Evolutionary conservation across 2,329 filamentous ascomycete genomes (phyloP).

Genomic region (Alternaria sp.): DNA sequence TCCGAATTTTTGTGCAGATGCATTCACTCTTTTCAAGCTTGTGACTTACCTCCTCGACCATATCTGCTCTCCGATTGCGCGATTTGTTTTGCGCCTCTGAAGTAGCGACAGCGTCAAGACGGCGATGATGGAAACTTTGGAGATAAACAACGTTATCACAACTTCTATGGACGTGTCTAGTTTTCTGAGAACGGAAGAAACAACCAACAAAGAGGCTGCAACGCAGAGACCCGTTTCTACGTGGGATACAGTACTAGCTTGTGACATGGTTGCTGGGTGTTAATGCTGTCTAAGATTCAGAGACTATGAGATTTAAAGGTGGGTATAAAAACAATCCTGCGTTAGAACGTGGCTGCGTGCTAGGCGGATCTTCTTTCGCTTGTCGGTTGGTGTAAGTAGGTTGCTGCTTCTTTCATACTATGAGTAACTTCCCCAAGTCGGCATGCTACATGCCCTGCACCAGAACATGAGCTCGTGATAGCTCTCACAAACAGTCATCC

Average conservation of each 20-base stretch:
- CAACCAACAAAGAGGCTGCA: background rate
- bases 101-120: background rate
- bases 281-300: background rate
- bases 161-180: background rate
- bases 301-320: background rate
- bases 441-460: too few relatives aligned
- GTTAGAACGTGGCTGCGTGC: background rate
- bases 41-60: background rate
- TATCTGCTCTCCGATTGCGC: background rate
- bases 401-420: background rate
- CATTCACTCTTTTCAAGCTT: background rate
- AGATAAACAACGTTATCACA: background rate
- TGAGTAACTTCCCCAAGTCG: background rate
- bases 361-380: background rate
- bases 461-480: too few relatives aligned
- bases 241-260: background rate
- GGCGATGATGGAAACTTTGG: background rate
- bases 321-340: background rate
- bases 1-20: background rate
- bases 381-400: background rate
- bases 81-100: background rate
- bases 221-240: background rate
- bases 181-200: background rate
- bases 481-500: background rate
- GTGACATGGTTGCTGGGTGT: background rate